These are phyloP conservation scores for Nakaseomyces delphensis DNA, from an alignment of 1,139 yeast genomes.

Conservation along the genomic window DNA sequence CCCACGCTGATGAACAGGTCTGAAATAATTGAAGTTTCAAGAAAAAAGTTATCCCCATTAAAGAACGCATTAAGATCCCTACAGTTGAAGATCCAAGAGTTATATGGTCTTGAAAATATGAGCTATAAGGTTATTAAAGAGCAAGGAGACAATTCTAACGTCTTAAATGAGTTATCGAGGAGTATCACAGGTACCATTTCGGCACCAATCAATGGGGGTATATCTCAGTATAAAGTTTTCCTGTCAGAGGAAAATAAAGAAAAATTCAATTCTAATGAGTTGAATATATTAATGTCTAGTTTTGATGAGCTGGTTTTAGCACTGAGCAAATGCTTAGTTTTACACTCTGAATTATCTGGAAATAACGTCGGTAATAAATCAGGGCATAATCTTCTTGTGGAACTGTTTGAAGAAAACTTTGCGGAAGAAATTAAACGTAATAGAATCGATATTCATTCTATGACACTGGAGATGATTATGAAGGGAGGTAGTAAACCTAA, in stretches of 20 bases:
- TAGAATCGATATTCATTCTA: slow-evolving; percentile 9
- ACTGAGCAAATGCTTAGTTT: slow-evolving; percentile 54
- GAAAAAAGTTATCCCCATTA: slow-evolving; percentile 69
- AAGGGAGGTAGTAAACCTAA: slow-evolving; percentile 11
- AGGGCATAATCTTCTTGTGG: slow-evolving; percentile 53
- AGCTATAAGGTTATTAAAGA: slow-evolving; percentile 50
- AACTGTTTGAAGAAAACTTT: slow-evolving; percentile 61
- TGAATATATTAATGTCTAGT: slow-evolving; percentile 47
- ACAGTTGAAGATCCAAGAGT: slow-evolving; percentile 59
- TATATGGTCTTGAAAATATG: slow-evolving; percentile 58
- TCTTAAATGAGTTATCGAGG: slow-evolving; percentile 64
- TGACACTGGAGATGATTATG: slow-evolving; percentile 22
- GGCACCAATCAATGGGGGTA: slow-evolving; percentile 90
- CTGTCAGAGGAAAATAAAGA: slow-evolving; percentile 35
- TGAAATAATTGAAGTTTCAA: slow-evolving; percentile 49
- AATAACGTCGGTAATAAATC: slow-evolving; percentile 44
- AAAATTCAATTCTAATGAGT: slow-evolving; percentile 39
- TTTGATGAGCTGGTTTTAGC: slow-evolving; percentile 64
- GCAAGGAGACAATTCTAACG: slow-evolving; percentile 41
- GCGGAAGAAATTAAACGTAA: slow-evolving; percentile 47
- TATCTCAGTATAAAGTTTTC: slow-evolving; percentile 71
- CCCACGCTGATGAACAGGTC: slow-evolving; percentile 85
- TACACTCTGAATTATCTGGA: slow-evolving; percentile 64
- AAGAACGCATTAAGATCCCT: slow-evolving; percentile 72
- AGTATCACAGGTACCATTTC: slow-evolving; percentile 82